Base-by-base conservation (phyloP, 1,139 yeast genomes). In the Ogataea hybrid region DNA sequence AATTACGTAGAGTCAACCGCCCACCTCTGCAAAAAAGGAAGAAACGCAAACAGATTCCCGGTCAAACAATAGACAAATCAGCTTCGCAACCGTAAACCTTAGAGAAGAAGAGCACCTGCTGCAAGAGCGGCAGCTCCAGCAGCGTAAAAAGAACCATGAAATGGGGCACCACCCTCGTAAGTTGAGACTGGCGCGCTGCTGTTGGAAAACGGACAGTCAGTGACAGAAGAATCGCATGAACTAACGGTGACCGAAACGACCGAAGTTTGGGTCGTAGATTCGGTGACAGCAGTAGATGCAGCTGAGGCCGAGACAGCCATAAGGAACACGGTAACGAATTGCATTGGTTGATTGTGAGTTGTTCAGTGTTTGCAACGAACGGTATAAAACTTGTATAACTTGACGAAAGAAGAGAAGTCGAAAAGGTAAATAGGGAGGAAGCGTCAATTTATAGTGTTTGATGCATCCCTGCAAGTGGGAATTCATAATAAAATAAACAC, bases 51-150 rank as follows among this genome's bases (percentile, higher is more conserved):
- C 17, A 12, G 27, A 22, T 18, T 16, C 15, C 17, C 6, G 29
- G 32, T 23, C n/a, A 21, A 29, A 21, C 14, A 23, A 20, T 20
- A 23, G 12, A 15, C 25, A 17, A 37, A 25, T 11, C 18, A 28
- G 25, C 37, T n/a, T 20, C 23, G 32, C 23, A 32, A 25, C 33
- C 21, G 27, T 21, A 47, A 62, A 72, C 75, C 75, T 71, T 75
- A 75, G 61, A 77, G 70, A 64, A 78, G 72, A 64, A 78, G 70
- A 62, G 77, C 80, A 68, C 81, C 84, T 54, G 82, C 84, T 54
- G 82, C 84, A 52, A 78, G 78, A 56, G 79, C 83, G 61, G 83
- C 84, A 67, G 81, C 84, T 66, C 79, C 72, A 61, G 76, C 72
- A 69, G 81, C 82, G 58, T 81, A 81, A 66, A 71, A 47, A 6